Evolutionary conservation across 148 eudicot species (phyloP).

Genomic region (Chenopodium album): DNA sequence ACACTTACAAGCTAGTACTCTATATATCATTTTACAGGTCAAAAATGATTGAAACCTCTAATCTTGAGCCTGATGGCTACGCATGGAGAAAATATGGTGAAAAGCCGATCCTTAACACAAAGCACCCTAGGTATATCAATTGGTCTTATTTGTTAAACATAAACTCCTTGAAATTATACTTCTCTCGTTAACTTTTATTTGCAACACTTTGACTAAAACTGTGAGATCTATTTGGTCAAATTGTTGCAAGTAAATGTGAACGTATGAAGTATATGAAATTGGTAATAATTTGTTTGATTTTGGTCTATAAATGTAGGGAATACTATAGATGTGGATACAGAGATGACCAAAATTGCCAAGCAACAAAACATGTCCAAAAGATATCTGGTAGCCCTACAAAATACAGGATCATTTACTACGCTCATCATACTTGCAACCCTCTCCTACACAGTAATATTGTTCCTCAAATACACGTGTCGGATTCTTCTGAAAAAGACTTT

Average conservation of each 20-base stretch:
- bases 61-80: neutral
- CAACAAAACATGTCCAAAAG: neutral
- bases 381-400: neutral
- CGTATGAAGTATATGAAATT: neutral
- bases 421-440: neutral
- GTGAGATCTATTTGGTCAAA: too few species aligned
- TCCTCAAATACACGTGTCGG: neutral
- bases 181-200: too few species aligned
- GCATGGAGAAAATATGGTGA: neutral
- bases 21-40: neutral
- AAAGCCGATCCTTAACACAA: neutral
- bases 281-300: too few species aligned
- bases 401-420: neutral
- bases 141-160: too few species aligned
- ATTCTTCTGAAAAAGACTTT: neutral
- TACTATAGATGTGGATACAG: neutral
- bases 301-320: neutral
- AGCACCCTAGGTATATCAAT: neutral
- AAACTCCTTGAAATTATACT: too few species aligned
- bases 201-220: too few species aligned
- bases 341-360: neutral
- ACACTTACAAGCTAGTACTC: too few species aligned
- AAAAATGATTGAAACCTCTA: neutral
- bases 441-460: neutral
- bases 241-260: too few species aligned